These are phyloP conservation scores for Volutella citrinella DNA, from an alignment of 2,329 filamentous ascomycete species.

Conservation along the genomic window DNA sequence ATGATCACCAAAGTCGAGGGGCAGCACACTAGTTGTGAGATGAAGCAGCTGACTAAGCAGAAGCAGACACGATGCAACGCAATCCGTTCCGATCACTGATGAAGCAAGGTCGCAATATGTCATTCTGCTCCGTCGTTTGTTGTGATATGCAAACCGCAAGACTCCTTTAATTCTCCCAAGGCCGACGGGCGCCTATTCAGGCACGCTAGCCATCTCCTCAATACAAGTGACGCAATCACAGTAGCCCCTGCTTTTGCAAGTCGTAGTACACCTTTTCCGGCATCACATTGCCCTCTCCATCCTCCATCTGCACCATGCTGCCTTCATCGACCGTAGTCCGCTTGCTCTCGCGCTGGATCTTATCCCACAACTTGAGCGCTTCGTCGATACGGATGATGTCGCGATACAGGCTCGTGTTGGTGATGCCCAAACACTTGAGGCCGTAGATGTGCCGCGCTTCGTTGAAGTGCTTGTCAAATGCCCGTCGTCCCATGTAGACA, in stretches of 20 bases:
- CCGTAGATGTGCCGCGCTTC: slow-evolving; percentile 92
- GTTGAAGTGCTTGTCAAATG: slow-evolving; percentile 98
- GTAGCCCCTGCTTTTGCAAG: slow-evolving; percentile 84
- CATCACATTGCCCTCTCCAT: slow-evolving; percentile 97
- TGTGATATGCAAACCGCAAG: too few relatives aligned
- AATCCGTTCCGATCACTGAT: too few relatives aligned
- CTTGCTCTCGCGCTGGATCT: slow-evolving; percentile 84
- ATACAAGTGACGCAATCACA: too few relatives aligned
- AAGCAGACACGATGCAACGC: too few relatives aligned
- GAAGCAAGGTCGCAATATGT: too few relatives aligned
- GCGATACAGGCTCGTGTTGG: slow-evolving; percentile 83
- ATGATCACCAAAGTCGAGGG: too few relatives aligned
- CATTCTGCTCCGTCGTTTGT: too few relatives aligned
- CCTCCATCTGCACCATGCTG: slow-evolving; percentile 96
- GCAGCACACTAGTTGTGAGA: too few relatives aligned
- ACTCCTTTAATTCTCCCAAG: too few relatives aligned
- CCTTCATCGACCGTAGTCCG: slow-evolving; percentile 72
- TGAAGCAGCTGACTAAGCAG: too few relatives aligned
- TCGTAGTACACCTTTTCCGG: slow-evolving; percentile 98
- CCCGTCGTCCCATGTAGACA: slow-evolving; percentile 95
- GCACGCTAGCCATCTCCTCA: too few relatives aligned
- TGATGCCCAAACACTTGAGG: slow-evolving; percentile 89
- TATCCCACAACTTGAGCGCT: slow-evolving; percentile 85
- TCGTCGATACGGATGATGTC: slow-evolving; percentile 94
- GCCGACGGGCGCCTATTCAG: too few relatives aligned